Evolutionary conservation across 139 green algal species (phyloP), one percentile per base, ranked within the genome.

Genomic region (Coccomyxa sp.): DNA sequence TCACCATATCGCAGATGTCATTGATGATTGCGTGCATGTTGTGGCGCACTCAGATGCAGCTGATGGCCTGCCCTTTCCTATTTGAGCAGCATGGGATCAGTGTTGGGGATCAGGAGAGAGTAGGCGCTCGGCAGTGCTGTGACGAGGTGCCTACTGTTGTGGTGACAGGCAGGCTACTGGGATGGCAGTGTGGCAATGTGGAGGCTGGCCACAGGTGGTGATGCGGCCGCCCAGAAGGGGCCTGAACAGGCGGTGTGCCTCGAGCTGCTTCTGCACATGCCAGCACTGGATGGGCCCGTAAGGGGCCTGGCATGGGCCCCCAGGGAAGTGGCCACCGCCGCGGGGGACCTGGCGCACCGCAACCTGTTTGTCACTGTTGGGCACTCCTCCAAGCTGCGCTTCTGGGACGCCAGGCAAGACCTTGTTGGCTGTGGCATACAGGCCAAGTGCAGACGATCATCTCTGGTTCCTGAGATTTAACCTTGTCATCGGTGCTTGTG

Each of bases 231-330:
- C 58, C 23, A 16, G 25, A 51, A 51, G 38, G 38, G 3, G 38
- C 38, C 38, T 51, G 38, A 51, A 51, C 38, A 71, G 63, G 18
- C 18, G 9, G 18, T 71, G 63, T 28, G 63, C 63, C 58, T 68
- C 58, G 25, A 82, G 58, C 79, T 82, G 58, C 79, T 82, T 58
- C 25, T 76, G 25, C 79, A 82, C 58, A 27, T 82, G 21, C 79
- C 27, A n/a, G 59, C 28, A 13, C 13, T 58, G n/a, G 58, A 51
- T 10, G 79, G 25, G 0, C 79, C 79, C 13, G 18, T 82, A 3
- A 57, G 79, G 13, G 58, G 58, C 9, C 17, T 76, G n/a, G 25
- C n/a, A 1, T 82, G 79, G 79, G 58, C 28, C 27, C 79, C 79
- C 17, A 59, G 58, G 58, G 58, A 59, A n/a, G 0, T 82, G 58